Evolutionary conservation across 2,329 filamentous ascomycete species (phyloP).

Genomic region (Sporothrix variecibatus): DNA sequence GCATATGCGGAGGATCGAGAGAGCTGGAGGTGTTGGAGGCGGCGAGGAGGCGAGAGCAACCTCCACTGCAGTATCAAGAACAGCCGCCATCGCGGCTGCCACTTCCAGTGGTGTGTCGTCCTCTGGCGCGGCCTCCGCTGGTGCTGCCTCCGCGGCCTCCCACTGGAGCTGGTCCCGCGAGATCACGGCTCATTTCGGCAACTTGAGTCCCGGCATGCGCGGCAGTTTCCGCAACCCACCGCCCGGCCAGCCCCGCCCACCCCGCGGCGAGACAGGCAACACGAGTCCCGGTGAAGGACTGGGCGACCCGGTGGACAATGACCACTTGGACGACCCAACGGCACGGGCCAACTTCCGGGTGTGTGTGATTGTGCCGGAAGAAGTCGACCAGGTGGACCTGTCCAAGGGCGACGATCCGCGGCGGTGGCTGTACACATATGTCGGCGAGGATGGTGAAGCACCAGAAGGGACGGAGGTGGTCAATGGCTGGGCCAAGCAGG

Average conservation of each 20-base stretch:
- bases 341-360: constrained; percentile 79
- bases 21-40: too few relatives aligned
- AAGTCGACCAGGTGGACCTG: constrained; percentile 75
- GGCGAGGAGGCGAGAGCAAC: neutral
- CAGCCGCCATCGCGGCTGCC: neutral
- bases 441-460: constrained; percentile 40
- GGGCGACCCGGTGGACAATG: constrained; percentile 66
- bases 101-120: neutral
- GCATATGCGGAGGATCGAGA: constrained; percentile 40
- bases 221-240: constrained; percentile 73
- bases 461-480: constrained; percentile 42
- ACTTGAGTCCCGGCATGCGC: constrained; percentile 78
- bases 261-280: constrained; percentile 46
- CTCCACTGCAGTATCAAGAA: neutral
- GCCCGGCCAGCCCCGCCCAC: constrained; percentile 62
- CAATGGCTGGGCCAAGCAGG: constrained; percentile 65
- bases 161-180: constrained; percentile 78
- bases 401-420: constrained; percentile 63
- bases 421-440: constrained; percentile 68
- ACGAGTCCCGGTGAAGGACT: constrained; percentile 37
- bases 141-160: neutral
- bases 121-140: too few relatives aligned
- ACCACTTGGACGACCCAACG: constrained; percentile 67
- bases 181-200: constrained; percentile 86
- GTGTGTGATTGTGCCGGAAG: constrained; percentile 75